A percentile compares a stretch with the other conserved stretches of the same genome.
Evolutionary conservation across 305 asterid genomes (phyloP).

Genomic region (Fraxinus sp.): DNA sequence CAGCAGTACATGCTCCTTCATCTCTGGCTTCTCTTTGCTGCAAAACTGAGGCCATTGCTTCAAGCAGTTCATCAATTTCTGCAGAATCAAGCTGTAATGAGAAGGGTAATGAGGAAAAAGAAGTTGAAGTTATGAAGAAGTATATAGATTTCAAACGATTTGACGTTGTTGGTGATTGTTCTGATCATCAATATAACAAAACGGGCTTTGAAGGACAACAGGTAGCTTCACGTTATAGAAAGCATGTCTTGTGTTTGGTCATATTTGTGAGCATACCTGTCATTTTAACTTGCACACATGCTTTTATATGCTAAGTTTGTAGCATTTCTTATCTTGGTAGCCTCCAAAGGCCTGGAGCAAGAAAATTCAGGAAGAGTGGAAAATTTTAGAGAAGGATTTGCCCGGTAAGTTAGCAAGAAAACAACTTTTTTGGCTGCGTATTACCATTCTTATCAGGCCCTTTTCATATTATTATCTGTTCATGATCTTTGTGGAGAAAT

Average conservation of each 20-base stretch:
- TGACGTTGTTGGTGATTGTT: conserved; percentile 43
- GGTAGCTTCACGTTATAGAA: conserved; percentile 25
- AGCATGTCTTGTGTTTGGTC: not conserved
- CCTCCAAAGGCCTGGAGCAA: conserved; percentile 50
- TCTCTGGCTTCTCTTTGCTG: not conserved
- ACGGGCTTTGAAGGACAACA: conserved; percentile 33
- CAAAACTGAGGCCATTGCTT: conserved; percentile 24
- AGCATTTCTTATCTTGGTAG: conserved; percentile 29
- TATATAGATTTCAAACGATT: conserved; percentile 42
- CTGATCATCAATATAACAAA: conserved; percentile 49
- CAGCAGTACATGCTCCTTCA: conserved; percentile 17
- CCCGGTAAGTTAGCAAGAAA: conserved; percentile 40
- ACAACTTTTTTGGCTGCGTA: not conserved
- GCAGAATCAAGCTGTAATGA: conserved; percentile 33
- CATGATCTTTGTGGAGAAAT: not conserved
- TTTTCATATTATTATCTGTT: not conserved
- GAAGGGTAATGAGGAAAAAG: conserved; percentile 30
- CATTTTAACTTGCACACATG: not conserved
- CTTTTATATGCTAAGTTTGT: conserved; percentile 9
- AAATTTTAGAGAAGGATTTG: conserved; percentile 52
- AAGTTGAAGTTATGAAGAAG: conserved; percentile 31
- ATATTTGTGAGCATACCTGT: not conserved
- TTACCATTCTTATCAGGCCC: not conserved
- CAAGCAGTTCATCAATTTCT: conserved; percentile 32
- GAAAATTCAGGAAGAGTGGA: conserved; percentile 67